Base-by-base conservation (phyloP, 1,284 basidiomycete genomes). In the Boletus sp. region DNA sequence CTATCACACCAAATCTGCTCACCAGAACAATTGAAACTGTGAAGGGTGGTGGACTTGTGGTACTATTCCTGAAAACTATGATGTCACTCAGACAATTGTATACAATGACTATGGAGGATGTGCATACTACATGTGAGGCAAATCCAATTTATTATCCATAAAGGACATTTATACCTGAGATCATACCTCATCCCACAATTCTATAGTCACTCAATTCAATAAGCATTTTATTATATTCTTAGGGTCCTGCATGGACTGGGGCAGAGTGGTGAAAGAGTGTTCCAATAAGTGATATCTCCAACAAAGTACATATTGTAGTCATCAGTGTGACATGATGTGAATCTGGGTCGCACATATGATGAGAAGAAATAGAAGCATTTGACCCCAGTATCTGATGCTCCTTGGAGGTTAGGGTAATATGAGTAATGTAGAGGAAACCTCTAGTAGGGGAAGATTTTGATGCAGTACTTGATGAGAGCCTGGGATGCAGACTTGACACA, bases 21-120 rank as follows among this genome's bases (percentile, higher is more conserved):
- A 97, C 97, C 8, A 83, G 97, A 55, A 99, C 97, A 25, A 96
- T 99, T 61, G 97, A 99, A 80, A 99, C 97, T 0, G 97, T 99
- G 2, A 94, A 99, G 74, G 97, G 97, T 27, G 97, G 97, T 37
- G 97, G 97, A 6, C 80, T 98, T 40, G 89, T 99, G 6, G 91
- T 98, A 3, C 79, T 99, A 21, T 79, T 99, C 38, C 81, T 99
- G 40, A 97, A 97, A 78, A 97, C 94, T 4, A 98, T 99, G 97
- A 86, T 89, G 46, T 96, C 93, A 58, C 80, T 99, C 67, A 86
- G 89, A 70, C 97, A 98, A 76, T 79, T 99, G 27, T 99, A 99
- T 75, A 89, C 90, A 23, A 93, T 99, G 90, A 88, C 93, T 4
- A 99, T 99, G 97, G 95, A 94, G 65, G 65, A 86, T 75, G 48